Conservation (phyloP, 2,329 filamentous ascomycete species). For the Westerdykella ornata region DNA sequence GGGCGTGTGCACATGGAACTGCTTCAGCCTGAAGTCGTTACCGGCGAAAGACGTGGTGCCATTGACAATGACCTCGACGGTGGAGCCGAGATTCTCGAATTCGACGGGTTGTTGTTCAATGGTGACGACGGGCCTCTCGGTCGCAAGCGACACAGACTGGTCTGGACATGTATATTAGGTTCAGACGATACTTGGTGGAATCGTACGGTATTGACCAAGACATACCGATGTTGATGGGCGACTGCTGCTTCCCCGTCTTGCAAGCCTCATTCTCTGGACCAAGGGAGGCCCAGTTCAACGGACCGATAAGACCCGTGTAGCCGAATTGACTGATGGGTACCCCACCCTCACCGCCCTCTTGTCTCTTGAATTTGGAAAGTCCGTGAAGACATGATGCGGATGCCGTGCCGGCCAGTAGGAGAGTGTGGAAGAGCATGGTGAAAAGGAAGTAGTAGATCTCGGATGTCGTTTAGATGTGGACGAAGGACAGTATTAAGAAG, state of each 20-base stretch:
- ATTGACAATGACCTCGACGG: conserved; percentile 51
- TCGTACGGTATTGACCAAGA: conserved; percentile 2
- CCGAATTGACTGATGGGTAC: conserved; percentile 37
- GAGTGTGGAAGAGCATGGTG: conserved; percentile 28
- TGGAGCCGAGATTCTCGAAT: conserved; percentile 54
- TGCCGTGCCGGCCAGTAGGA: conserved; percentile 30
- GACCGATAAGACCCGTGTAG: conserved; percentile 42
- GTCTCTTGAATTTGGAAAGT: conserved; percentile 35
- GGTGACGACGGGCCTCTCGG: conserved; percentile 25
- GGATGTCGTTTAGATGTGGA: conserved; percentile 4
- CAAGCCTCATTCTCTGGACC: conserved; percentile 43
- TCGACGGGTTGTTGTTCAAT: conserved; percentile 42
- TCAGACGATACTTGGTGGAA: background rate
- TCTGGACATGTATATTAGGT: conserved; percentile 25
- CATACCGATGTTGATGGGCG: conserved; percentile 50
- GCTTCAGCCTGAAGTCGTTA: conserved; percentile 42
- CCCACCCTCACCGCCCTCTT: conserved; percentile 19
- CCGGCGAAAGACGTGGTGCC: conserved; percentile 42
- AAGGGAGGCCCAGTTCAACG: conserved; percentile 49
- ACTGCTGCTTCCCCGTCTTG: conserved; percentile 47
- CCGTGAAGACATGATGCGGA: conserved; percentile 40
- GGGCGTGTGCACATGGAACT: conserved; percentile 57
- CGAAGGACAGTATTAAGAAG: conserved; percentile 11
- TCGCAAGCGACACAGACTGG: conserved; percentile 25
- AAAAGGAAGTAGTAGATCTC: background rate